These are phyloP conservation scores for Dalbergia cochinchinensis DNA, from an alignment of 306 rosid species.

Conservation along the genomic window DNA sequence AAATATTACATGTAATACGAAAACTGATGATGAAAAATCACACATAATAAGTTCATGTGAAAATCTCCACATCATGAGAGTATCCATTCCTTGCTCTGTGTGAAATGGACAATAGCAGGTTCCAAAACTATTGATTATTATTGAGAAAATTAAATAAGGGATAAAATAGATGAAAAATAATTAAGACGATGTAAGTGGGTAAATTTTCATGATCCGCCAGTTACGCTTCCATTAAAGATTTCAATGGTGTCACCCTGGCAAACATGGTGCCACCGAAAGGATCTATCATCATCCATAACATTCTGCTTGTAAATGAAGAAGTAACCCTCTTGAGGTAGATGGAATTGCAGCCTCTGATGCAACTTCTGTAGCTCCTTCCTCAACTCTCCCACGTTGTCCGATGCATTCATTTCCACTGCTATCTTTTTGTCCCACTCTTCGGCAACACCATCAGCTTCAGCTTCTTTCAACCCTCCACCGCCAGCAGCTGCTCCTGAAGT, in stretches of 20 bases:
- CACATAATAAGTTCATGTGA: too few relatives aligned
- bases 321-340: slow-evolving; percentile 65
- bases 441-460: slow-evolving; percentile 61
- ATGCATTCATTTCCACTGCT: slow-evolving; percentile 62
- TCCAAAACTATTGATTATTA: too few relatives aligned
- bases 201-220: slow-evolving; percentile 58
- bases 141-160: too few relatives aligned
- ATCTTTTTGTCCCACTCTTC: slow-evolving; percentile 58
- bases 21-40: too few relatives aligned
- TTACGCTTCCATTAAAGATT: slow-evolving; percentile 74
- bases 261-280: slow-evolving; percentile 82
- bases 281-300: slow-evolving; percentile 81
- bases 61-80: too few relatives aligned
- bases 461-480: slow-evolving; percentile 47
- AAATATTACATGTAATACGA: too few relatives aligned
- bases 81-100: too few relatives aligned
- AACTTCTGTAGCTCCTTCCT: slow-evolving; percentile 74
- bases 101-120: too few relatives aligned
- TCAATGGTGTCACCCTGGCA: slow-evolving; percentile 74
- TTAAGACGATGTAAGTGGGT: too few relatives aligned
- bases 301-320: slow-evolving; percentile 75
- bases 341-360: slow-evolving; percentile 58
- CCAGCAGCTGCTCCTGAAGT: background rate
- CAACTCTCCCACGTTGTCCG: slow-evolving; percentile 67
- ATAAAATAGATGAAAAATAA: too few relatives aligned